A percentile compares a stretch with the other conserved stretches of the same genome.
Conservation (phyloP, 371 early-diverging fungal genomes). For the Apophysomyces elegans region DNA sequence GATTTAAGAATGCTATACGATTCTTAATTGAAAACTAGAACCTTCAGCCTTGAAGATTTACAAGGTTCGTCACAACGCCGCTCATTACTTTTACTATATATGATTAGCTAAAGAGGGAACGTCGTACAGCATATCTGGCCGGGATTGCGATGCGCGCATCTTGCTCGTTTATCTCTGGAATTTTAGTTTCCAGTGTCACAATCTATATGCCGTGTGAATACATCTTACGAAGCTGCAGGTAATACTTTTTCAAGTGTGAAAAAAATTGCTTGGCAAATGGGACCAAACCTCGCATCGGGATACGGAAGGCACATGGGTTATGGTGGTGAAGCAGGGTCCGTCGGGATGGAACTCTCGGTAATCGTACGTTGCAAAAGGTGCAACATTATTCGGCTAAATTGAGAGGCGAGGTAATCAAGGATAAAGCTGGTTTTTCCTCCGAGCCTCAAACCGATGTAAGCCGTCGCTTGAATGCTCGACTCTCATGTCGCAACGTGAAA, state of each 20-base stretch:
- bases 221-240: constrained; percentile 57
- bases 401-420: constrained; percentile 92
- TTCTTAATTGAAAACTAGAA: too few relatives aligned
- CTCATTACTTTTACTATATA: too few relatives aligned
- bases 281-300: constrained; percentile 99
- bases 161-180: constrained; percentile 94
- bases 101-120: too few relatives aligned
- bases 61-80: too few relatives aligned
- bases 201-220: too few relatives aligned
- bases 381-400: constrained; percentile 90
- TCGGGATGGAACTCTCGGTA: constrained; percentile 95
- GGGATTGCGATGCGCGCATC: constrained; percentile 96
- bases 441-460: constrained; percentile 92
- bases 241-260: too few relatives aligned
- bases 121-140: constrained; percentile 88
- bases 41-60: too few relatives aligned
- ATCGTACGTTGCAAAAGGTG: constrained; percentile 97
- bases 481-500: too few relatives aligned
- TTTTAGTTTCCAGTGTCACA: constrained; percentile 86
- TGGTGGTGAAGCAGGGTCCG: constrained; percentile 88
- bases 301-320: constrained; percentile 95
- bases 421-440: constrained; percentile 95
- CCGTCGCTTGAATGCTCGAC: constrained; percentile 85
- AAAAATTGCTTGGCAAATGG: constrained; percentile 25
- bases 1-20: too few relatives aligned